Conservation (phyloP, 2,329 filamentous ascomycete genomes). For the Colletotrichum scovillei region DNA sequence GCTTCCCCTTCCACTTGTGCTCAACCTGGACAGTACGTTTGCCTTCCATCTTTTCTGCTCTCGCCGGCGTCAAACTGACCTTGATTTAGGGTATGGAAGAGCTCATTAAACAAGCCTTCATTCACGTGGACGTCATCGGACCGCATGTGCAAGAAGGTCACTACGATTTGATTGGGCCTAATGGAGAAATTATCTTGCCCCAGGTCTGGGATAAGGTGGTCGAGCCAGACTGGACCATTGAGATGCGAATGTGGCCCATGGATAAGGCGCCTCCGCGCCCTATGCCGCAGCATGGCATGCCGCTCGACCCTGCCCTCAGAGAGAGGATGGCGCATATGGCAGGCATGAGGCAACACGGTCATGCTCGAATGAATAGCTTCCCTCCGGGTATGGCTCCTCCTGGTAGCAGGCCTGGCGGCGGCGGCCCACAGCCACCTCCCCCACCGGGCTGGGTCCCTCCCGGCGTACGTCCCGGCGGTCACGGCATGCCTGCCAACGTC, state of each 20-base stretch:
- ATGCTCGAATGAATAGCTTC: neutral
- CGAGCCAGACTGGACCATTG: conserved; percentile 79
- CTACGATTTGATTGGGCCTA: conserved; percentile 83
- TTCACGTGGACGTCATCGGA: conserved; percentile 81
- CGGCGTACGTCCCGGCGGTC: neutral
- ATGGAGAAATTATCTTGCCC: conserved; percentile 85
- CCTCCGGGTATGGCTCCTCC: conserved; percentile 18
- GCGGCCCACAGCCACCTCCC: conserved; percentile 5
- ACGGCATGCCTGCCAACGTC: conserved; percentile 23
- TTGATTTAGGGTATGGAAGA: conserved; percentile 80
- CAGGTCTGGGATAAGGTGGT: conserved; percentile 85
- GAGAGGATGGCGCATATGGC: neutral
- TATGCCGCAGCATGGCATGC: neutral
- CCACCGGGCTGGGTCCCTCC: neutral
- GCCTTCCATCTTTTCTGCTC: neutral
- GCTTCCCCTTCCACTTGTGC: conserved; percentile 88
- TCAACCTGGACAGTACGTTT: conserved; percentile 81
- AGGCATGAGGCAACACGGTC: neutral
- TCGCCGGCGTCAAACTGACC: conserved; percentile 38
- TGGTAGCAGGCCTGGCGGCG: conserved; percentile 15
- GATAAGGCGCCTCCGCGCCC: conserved; percentile 24
- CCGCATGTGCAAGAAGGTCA: conserved; percentile 82
- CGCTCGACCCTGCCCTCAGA: neutral
- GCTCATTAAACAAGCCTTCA: conserved; percentile 85
- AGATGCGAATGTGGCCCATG: conserved; percentile 75